Percentiles rank a stretch among this genome's conserved stretches.
Evolutionary conservation across 805 yeast species (phyloP).

Genomic region (Ogataea nonfermentans): DNA sequence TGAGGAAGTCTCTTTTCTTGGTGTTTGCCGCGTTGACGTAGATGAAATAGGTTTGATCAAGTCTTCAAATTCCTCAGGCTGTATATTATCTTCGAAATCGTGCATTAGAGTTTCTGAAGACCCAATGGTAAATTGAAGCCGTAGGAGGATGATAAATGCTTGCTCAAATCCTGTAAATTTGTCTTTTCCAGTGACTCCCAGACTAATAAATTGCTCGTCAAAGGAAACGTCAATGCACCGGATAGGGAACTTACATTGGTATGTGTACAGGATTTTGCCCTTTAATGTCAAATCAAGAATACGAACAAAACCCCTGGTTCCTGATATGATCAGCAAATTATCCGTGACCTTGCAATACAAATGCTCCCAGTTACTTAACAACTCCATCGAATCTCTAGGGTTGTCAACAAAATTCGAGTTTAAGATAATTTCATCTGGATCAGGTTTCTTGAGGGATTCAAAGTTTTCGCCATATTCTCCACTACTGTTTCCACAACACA

Average conservation of each 20-base stretch:
- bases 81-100: slow-evolving; percentile 3
- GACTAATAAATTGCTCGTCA: slow-evolving; percentile 62
- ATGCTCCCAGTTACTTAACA: slow-evolving; percentile 55
- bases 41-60: slow-evolving; percentile 16
- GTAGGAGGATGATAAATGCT: slow-evolving; percentile 64
- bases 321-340: slow-evolving; percentile 62
- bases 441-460: slow-evolving; percentile 36
- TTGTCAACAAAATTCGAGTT: slow-evolving; percentile 31
- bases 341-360: slow-evolving; percentile 59
- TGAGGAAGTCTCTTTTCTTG: neutral
- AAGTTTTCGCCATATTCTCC: slow-evolving; percentile 64
- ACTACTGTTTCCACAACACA: slow-evolving; percentile 65
- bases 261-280: slow-evolving; percentile 68
- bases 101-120: neutral
- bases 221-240: slow-evolving; percentile 74
- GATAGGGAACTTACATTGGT: slow-evolving; percentile 70
- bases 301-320: slow-evolving; percentile 67
- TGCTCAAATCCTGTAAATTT: slow-evolving; percentile 66
- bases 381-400: slow-evolving; percentile 31
- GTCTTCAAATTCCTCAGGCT: slow-evolving; percentile 18
- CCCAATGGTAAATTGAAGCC: slow-evolving; percentile 23
- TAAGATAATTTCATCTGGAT: slow-evolving; percentile 21
- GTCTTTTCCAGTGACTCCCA: slow-evolving; percentile 82
- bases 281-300: slow-evolving; percentile 54
- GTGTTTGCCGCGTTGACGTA: slow-evolving; percentile 11